phyloP scores from a whole-genome alignment of 2,329 filamentous ascomycete genomes.

The Penicillium sp. region DNA sequence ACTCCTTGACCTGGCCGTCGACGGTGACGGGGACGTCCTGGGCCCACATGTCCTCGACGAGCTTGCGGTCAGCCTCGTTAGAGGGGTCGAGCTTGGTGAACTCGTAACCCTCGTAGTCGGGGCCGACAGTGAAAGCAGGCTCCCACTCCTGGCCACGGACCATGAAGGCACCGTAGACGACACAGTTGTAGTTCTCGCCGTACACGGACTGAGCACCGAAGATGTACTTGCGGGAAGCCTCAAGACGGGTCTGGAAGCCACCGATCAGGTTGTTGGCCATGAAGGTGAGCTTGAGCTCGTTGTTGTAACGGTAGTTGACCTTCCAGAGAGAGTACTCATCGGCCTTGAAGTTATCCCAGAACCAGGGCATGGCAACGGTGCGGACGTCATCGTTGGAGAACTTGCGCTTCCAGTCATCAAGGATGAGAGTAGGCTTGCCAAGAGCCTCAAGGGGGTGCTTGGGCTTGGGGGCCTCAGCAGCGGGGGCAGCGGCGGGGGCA shows the following conservation, averaged over 20 bases:
- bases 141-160: constrained; percentile 72
- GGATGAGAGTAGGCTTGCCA: constrained; percentile 65
- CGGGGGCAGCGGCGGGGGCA: constrained; percentile 45
- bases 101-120: constrained; percentile 90
- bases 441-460: constrained; percentile 93
- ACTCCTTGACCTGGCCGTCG: constrained; percentile 79
- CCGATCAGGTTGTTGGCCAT: constrained; percentile 98
- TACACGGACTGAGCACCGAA: constrained; percentile 88
- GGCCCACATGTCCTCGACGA: constrained; percentile 77
- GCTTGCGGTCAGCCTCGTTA: constrained; percentile 75
- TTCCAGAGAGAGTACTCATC: constrained; percentile 94
- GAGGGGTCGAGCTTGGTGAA: constrained; percentile 92
- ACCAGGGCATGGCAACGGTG: constrained; percentile 79
- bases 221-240: constrained; percentile 94
- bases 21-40: constrained; percentile 79
- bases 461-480: constrained; percentile 64
- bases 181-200: constrained; percentile 75
- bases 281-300: constrained; percentile 93
- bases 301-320: constrained; percentile 97
- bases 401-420: constrained; percentile 97
- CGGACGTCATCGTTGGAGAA: constrained; percentile 94
- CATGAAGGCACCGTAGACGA: constrained; percentile 89
- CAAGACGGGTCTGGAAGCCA: constrained; percentile 94
- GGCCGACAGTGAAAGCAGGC: constrained; percentile 88
- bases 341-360: constrained; percentile 93